These are phyloP conservation scores for Exophiala oligosperma DNA, from an alignment of 2,329 filamentous ascomycete genomes.

Conservation along the genomic window DNA sequence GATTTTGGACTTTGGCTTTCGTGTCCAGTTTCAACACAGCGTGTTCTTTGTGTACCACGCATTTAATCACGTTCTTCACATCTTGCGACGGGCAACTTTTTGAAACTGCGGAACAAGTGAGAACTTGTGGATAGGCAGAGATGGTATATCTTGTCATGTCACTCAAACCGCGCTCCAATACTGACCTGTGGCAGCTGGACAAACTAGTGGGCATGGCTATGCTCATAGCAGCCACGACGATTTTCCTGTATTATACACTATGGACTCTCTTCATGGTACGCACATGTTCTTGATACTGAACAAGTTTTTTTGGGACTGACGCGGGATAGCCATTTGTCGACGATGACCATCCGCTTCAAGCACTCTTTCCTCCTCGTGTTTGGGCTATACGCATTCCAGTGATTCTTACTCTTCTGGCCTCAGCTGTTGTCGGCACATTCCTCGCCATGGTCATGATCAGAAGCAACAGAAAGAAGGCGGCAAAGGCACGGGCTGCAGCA, in stretches of 20 bases:
- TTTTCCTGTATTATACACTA: constrained; percentile 91
- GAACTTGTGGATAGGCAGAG: neutral
- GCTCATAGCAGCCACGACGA: constrained; percentile 70
- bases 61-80: neutral
- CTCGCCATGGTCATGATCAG: constrained; percentile 97
- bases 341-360: constrained; percentile 86
- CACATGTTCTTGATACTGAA: constrained; percentile 10
- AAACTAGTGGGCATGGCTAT: constrained; percentile 76
- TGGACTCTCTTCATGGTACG: constrained; percentile 96
- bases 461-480: constrained; percentile 96
- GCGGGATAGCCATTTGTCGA: constrained; percentile 86
- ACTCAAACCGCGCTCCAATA: neutral
- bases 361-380: constrained; percentile 92
- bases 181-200: constrained; percentile 68
- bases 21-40: constrained; percentile 19
- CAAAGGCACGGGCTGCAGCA: constrained; percentile 80
- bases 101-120: neutral
- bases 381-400: constrained; percentile 99
- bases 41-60: neutral
- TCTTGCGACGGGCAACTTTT: neutral
- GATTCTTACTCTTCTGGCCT: constrained; percentile 88
- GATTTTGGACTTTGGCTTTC: constrained; percentile 16
- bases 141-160: constrained; percentile 10
- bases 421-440: constrained; percentile 93
- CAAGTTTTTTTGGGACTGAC: constrained; percentile 1